Evolutionary conservation across 2,329 filamentous ascomycete genomes (phyloP).

Genomic region (Penicillium rolfsii): DNA sequence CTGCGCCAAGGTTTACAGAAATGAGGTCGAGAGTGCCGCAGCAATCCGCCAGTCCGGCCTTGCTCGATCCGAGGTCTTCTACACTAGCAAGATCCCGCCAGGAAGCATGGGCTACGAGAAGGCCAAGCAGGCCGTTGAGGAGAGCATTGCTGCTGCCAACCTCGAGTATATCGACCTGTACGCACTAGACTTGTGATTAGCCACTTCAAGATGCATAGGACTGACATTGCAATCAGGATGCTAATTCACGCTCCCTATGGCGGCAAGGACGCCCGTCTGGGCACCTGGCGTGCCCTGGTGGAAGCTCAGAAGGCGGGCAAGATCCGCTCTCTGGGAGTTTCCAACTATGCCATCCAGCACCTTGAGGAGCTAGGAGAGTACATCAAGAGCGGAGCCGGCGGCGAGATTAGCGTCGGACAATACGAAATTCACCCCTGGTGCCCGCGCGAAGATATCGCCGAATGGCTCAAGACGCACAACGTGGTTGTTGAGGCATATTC

Average conservation of each 20-base stretch:
- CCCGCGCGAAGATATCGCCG: constrained; percentile 73
- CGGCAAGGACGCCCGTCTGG: constrained; percentile 42
- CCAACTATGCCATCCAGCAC: constrained; percentile 46
- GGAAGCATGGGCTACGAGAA: constrained; percentile 63
- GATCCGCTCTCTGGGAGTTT: constrained; percentile 47
- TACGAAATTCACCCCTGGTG: constrained; percentile 92
- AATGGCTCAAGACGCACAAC: constrained; percentile 70
- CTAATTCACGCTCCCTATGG: constrained; percentile 47
- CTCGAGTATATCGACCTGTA: constrained; percentile 69
- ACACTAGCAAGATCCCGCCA: constrained; percentile 64
- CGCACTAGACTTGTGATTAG: constrained; percentile 27
- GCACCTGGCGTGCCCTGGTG: constrained; percentile 47
- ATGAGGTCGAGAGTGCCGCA: constrained; percentile 58
- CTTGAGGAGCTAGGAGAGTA: constrained; percentile 47
- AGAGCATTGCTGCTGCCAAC: constrained; percentile 64
- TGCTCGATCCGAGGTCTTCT: constrained; percentile 61
- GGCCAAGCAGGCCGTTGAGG: constrained; percentile 65
- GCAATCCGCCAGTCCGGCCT: constrained; percentile 58
- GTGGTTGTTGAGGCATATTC: constrained; percentile 63
- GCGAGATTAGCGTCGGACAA: constrained; percentile 80
- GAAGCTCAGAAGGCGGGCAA: constrained; percentile 45
- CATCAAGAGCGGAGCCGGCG: constrained; percentile 52
- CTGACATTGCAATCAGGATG: constrained; percentile 33
- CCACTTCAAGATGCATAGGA: background rate
- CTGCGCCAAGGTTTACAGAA: constrained; percentile 60